phyloP scores from a whole-genome alignment of 179 eudicot species.

The Dionaea muscipula region DNA sequence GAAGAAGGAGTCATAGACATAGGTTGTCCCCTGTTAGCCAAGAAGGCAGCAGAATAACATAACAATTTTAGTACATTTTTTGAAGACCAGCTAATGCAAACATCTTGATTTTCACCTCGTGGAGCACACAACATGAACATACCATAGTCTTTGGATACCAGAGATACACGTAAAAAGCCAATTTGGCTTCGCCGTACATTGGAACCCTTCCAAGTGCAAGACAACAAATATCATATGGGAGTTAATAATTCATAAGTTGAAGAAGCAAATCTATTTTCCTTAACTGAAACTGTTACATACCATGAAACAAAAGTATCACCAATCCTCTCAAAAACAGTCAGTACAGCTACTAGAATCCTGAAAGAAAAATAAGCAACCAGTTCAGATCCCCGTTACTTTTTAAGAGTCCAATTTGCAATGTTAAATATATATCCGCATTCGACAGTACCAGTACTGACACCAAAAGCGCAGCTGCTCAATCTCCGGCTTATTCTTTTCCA shows the following conservation, averaged over 20 bases:
- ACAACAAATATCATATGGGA: constrained; percentile 4
- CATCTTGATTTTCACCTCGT: constrained; percentile 4
- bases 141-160: constrained; percentile 96
- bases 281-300: constrained; percentile 22
- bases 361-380: constrained; percentile 8
- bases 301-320: constrained; percentile 82
- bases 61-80: not conserved
- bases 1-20: constrained; percentile 78
- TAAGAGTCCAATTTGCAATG: not conserved
- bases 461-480: constrained; percentile 83
- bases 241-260: not conserved
- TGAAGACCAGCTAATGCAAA: not conserved
- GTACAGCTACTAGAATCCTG: constrained; percentile 81
- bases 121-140: not conserved
- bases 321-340: constrained; percentile 75
- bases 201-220: constrained; percentile 58
- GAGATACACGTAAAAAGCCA: constrained; percentile 71
- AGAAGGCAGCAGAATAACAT: not conserved
- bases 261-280: not conserved
- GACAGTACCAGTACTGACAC: constrained; percentile 89
- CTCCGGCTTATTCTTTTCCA: constrained; percentile 82
- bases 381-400: not conserved
- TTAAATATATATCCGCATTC: not conserved
- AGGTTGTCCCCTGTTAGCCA: constrained; percentile 62
- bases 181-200: constrained; percentile 89